phyloP scores from a whole-genome alignment of 352 stramenopile species.

The Globisporangium recalcitrans region DNA sequence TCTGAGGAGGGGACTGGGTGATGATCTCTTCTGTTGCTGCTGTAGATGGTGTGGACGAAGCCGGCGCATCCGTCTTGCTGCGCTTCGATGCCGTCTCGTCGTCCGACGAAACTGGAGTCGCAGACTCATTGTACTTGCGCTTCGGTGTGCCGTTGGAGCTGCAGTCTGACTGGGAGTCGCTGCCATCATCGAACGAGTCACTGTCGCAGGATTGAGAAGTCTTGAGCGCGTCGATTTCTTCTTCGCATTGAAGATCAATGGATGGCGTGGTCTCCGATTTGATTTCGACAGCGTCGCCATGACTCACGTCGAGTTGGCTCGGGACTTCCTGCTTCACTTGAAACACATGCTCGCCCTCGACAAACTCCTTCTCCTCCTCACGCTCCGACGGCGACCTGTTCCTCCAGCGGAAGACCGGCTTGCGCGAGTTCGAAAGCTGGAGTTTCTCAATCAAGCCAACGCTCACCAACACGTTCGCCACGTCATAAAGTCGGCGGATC shows the following conservation, averaged over 20 bases:
- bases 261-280: slow-evolving; percentile 1
- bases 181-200: slow-evolving; percentile 53
- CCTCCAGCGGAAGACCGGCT: slow-evolving; percentile 84
- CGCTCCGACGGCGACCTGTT: slow-evolving; percentile 23
- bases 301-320: slow-evolving; percentile 7
- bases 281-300: neutral
- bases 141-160: slow-evolving; percentile 29
- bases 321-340: slow-evolving; percentile 18
- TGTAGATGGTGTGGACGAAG: neutral
- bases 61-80: slow-evolving; percentile 9
- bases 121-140: slow-evolving; percentile 33
- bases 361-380: slow-evolving; percentile 1
- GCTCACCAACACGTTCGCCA: slow-evolving; percentile 94
- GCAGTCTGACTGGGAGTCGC: slow-evolving; percentile 46
- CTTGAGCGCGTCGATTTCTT: slow-evolving; percentile 26
- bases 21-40: neutral
- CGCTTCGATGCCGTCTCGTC: slow-evolving; percentile 28
- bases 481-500: slow-evolving; percentile 95
- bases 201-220: slow-evolving; percentile 61
- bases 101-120: slow-evolving; percentile 26
- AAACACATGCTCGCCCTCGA: slow-evolving; percentile 9
- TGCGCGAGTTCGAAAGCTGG: slow-evolving; percentile 74
- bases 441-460: slow-evolving; percentile 91
- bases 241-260: slow-evolving; percentile 14
- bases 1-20: neutral